These are phyloP conservation scores for Raffaelea deltoideospora DNA, from an alignment of 2,329 filamentous ascomycete genomes.

Conservation along the genomic window DNA sequence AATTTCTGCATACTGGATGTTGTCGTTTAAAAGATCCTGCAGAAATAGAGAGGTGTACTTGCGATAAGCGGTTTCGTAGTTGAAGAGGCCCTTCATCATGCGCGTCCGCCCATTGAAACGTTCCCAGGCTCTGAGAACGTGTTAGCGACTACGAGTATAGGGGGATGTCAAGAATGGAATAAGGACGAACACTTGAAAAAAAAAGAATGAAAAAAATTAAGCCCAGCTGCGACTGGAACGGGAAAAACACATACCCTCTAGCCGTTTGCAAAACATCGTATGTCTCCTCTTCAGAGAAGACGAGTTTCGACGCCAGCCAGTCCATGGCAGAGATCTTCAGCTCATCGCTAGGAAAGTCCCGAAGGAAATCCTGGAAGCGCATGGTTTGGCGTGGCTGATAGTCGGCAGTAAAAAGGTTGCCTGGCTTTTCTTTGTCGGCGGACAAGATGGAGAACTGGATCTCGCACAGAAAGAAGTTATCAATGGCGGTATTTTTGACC, in stretches of 20 bases:
- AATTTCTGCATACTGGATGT: constrained; percentile 58
- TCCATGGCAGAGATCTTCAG: constrained; percentile 18
- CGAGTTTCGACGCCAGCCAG: constrained; percentile 49
- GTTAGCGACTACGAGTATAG: neutral
- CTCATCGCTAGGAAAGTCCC: constrained; percentile 17
- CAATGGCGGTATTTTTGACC: constrained; percentile 15
- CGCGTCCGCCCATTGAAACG: constrained; percentile 54
- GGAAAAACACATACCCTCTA: constrained; percentile 30
- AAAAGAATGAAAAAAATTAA: neutral
- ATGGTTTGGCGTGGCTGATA: constrained; percentile 30
- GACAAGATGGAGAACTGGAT: constrained; percentile 44
- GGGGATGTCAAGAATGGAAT: neutral
- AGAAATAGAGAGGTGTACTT: constrained; percentile 45
- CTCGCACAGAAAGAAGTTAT: constrained; percentile 37
- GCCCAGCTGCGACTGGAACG: too few species aligned
- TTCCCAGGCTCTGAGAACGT: constrained; percentile 30
- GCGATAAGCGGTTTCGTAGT: constrained; percentile 47
- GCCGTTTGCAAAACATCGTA: constrained; percentile 34
- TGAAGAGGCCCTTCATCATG: constrained; percentile 59
- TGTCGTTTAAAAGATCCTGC: constrained; percentile 45
- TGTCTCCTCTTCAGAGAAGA: constrained; percentile 45
- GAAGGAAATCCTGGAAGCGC: constrained; percentile 25
- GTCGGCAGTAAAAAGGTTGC: constrained; percentile 29
- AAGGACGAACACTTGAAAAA: constrained; percentile 2
- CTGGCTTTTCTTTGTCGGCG: constrained; percentile 16